These are phyloP conservation scores for Boletales sp. DNA, from an alignment of 768 basidiomycete species.

Conservation along the genomic window DNA sequence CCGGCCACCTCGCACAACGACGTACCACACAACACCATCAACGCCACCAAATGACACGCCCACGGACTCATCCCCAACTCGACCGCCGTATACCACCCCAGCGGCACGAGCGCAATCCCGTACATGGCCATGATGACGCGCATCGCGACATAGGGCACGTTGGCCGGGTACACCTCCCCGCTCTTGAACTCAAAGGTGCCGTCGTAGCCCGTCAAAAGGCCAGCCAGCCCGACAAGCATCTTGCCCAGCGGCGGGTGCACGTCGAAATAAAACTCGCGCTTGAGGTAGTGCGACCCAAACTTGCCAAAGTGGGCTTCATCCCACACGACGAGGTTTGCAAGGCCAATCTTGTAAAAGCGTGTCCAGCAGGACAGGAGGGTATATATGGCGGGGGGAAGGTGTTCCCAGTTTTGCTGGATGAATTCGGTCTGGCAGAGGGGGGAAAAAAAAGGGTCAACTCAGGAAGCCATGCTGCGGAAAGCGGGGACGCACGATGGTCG, in stretches of 20 bases:
- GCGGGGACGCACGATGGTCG: conserved; percentile 49
- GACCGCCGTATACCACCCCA: conserved; percentile 95
- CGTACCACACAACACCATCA: conserved; percentile 89
- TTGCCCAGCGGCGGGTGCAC: conserved; percentile 98
- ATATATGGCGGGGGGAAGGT: conserved; percentile 77
- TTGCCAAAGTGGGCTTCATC: conserved; percentile 99
- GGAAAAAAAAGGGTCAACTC: not conserved
- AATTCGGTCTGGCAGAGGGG: conserved; percentile 57
- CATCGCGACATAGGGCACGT: conserved; percentile 92
- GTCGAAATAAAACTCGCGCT: conserved; percentile 99
- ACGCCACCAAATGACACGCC: conserved; percentile 86
- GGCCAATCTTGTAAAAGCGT: conserved; percentile 89
- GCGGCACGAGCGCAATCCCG: conserved; percentile 92
- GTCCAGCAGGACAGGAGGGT: conserved; percentile 95
- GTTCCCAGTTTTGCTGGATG: conserved; percentile 73
- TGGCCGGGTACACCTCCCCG: conserved; percentile 77
- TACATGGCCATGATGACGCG: conserved; percentile 91
- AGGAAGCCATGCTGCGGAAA: conserved; percentile 6
- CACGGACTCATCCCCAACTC: conserved; percentile 89
- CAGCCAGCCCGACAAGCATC: conserved; percentile 96
- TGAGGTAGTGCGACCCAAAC: conserved; percentile 97
- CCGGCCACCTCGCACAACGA: conserved; percentile 30
- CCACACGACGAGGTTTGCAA: conserved; percentile 86
- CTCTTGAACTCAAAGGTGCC: conserved; percentile 94
- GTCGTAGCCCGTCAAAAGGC: conserved; percentile 86